Conservation (phyloP, 495 filamentous ascomycete species). For the Tetracladium marchalianum region DNA sequence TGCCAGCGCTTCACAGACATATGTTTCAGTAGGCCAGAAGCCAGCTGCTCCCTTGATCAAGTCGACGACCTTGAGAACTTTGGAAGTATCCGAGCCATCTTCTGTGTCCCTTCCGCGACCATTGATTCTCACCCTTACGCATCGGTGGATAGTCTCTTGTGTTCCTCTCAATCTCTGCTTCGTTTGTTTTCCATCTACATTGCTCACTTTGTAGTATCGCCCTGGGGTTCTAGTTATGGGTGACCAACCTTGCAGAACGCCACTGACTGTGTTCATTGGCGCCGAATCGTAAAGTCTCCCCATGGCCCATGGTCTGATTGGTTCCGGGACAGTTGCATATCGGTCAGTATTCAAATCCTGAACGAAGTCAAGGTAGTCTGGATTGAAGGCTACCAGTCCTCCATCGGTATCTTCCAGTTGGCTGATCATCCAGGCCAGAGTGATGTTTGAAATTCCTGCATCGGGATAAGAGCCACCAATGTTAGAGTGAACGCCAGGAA, state of each 20-base stretch:
- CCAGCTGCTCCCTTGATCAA: not conserved
- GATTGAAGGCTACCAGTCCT: constrained; percentile 22
- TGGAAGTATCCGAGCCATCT: constrained; percentile 23
- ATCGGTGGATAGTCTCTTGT: constrained; percentile 52
- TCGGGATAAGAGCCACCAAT: constrained; percentile 43
- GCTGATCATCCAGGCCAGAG: constrained; percentile 45
- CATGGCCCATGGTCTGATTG: constrained; percentile 8
- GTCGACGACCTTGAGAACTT: not conserved
- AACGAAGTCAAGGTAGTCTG: constrained; percentile 17
- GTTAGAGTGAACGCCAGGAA: constrained; percentile 59
- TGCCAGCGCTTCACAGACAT: not conserved
- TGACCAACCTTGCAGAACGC: not conserved
- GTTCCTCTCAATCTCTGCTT: constrained; percentile 1
- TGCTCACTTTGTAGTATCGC: constrained; percentile 2
- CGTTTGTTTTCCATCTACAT: constrained; percentile 1
- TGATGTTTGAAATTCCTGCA: constrained; percentile 51
- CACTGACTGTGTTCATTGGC: not conserved
- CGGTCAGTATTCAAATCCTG: constrained; percentile 25
- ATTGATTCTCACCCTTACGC: constrained; percentile 45
- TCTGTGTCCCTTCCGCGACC: constrained; percentile 42
- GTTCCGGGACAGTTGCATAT: constrained; percentile 1
- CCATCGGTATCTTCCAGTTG: constrained; percentile 19
- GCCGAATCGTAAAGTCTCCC: constrained; percentile 13
- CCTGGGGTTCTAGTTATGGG: constrained; percentile 15
- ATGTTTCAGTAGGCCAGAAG: not conserved